Percentiles rank a stretch among this genome's conserved stretches.
Evolutionary conservation across 2,329 filamentous ascomycete species (phyloP).

Genomic region (Penicillium sp.): DNA sequence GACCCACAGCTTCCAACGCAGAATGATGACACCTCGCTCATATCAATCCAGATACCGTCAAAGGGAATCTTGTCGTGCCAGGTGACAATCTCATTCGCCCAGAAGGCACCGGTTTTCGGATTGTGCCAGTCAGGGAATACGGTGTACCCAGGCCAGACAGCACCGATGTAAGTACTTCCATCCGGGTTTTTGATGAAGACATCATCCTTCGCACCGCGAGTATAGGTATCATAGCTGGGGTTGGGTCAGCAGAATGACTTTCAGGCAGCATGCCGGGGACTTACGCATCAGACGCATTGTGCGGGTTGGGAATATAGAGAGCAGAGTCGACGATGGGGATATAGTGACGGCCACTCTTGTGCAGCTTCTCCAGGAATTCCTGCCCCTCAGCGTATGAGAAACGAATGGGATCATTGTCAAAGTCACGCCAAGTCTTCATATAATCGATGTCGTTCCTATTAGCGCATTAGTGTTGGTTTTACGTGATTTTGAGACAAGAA

Average conservation of each 20-base stretch:
- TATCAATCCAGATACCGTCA: constrained; percentile 60
- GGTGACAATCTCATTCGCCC: constrained; percentile 53
- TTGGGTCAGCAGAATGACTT: constrained; percentile 19
- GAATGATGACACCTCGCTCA: constrained; percentile 62
- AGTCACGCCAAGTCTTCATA: constrained; percentile 62
- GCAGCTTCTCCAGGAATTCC: constrained; percentile 53
- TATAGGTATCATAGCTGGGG: constrained; percentile 52
- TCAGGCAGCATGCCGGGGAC: constrained; percentile 23
- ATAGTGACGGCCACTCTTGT: constrained; percentile 56
- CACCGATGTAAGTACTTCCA: constrained; percentile 54
- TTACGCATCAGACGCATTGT: constrained; percentile 65
- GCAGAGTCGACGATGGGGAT: constrained; percentile 61
- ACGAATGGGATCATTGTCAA: constrained; percentile 54
- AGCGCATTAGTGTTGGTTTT: background rate
- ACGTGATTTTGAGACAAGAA: background rate
- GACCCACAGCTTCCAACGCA: constrained; percentile 72
- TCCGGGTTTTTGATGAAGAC: constrained; percentile 56
- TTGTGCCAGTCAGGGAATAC: constrained; percentile 63
- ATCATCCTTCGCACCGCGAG: constrained; percentile 48
- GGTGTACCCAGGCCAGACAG: constrained; percentile 59
- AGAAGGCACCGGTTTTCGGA: constrained; percentile 58
- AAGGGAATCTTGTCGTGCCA: constrained; percentile 56
- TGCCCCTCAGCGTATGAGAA: constrained; percentile 52
- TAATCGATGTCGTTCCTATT: constrained; percentile 51
- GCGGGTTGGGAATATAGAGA: constrained; percentile 71